These are phyloP conservation scores for Sphagnum tenellum DNA, from an alignment of 225 moss, liverwort and hornwort species.

Conservation along the genomic window DNA sequence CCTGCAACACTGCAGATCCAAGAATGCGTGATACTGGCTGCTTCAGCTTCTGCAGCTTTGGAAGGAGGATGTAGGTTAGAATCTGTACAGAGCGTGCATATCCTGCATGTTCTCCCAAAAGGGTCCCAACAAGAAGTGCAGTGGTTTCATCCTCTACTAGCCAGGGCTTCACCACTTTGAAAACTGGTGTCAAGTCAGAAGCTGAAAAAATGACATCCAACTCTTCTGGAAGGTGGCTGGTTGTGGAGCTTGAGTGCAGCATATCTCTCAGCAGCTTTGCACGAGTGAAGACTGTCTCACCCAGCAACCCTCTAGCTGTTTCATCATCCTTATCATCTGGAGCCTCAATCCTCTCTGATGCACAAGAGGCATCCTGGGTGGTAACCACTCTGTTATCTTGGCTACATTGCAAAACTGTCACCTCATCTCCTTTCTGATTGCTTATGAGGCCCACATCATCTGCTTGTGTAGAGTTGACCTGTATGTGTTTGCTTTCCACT, in stretches of 20 bases:
- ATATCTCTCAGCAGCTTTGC: slow-evolving; percentile 35
- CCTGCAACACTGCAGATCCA: slow-evolving; percentile 41
- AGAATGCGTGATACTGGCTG: slow-evolving; percentile 56
- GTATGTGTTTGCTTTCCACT: not conserved
- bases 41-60: slow-evolving; percentile 38
- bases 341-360: slow-evolving; percentile 7
- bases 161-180: slow-evolving; percentile 60
- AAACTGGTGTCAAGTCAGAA: slow-evolving; percentile 23
- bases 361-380: not conserved
- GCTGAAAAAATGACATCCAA: slow-evolving; percentile 31
- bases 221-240: slow-evolving; percentile 37
- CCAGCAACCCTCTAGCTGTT: slow-evolving; percentile 29
- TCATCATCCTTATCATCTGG: slow-evolving; percentile 16
- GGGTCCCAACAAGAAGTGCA: slow-evolving; percentile 39
- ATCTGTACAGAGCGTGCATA: slow-evolving; percentile 61
- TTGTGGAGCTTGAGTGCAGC: slow-evolving; percentile 30
- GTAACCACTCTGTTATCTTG: slow-evolving; percentile 3
- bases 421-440: slow-evolving; percentile 24
- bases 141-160: slow-evolving; percentile 69
- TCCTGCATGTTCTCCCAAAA: slow-evolving; percentile 58
- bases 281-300: slow-evolving; percentile 28
- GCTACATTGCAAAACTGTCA: slow-evolving; percentile 1
- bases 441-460: slow-evolving; percentile 2
- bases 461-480: slow-evolving; percentile 1
- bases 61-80: slow-evolving; percentile 48